Base-by-base conservation (phyloP, 306 rosid genomes). In the Hylodesmum podocarpum region DNA sequence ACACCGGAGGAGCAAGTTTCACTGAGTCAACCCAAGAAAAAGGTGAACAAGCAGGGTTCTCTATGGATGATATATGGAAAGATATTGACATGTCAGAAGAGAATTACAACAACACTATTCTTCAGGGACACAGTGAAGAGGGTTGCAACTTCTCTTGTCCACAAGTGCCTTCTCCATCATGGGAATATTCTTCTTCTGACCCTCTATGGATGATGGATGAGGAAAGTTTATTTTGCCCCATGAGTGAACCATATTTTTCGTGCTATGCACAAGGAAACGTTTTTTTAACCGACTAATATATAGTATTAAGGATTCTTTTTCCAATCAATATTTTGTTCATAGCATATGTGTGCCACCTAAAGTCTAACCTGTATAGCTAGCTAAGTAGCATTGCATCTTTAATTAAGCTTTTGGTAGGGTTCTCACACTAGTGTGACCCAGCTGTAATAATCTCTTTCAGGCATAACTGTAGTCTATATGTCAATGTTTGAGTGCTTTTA, bases 61-160 rank as follows among this genome's bases (percentile, higher is more conserved):
- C 94, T 1, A 82, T 93, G 89, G 99, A 96, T 78, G 99, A 96
- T 57, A 93, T 96, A 84, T 96, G 99, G 99, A 93, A 87, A 81
- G 97, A 92, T 51, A 88, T 96, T 46, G 87, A 67, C 13, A 41
- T 88, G 12, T 73, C 90, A 18, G 93, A 86, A 78, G 92, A 82
- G 25, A 82, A n/a, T n/a, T n/a, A n/a, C n/a, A n/a, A n/a, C n/a
- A n/a, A 76, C 57, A 75, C 74, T n/a, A n/a, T n/a, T 31, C 62
- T 78, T 18, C 51, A 77, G 34, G 81, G 82, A 29, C 72, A 57
- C 24, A 71, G 65, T 31, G 88, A 78, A 87, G 87, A 85, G 5
- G 78, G 77, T 3, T 70, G 85, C 85, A 85, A 73, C 47, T 80
- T 86, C 73, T 36, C 80, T 72, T 72, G 86, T 66, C 87, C 89